Base-by-base conservation (phyloP, 2,329 filamentous ascomycete genomes). In the Stemphylium vesicarium region DNA sequence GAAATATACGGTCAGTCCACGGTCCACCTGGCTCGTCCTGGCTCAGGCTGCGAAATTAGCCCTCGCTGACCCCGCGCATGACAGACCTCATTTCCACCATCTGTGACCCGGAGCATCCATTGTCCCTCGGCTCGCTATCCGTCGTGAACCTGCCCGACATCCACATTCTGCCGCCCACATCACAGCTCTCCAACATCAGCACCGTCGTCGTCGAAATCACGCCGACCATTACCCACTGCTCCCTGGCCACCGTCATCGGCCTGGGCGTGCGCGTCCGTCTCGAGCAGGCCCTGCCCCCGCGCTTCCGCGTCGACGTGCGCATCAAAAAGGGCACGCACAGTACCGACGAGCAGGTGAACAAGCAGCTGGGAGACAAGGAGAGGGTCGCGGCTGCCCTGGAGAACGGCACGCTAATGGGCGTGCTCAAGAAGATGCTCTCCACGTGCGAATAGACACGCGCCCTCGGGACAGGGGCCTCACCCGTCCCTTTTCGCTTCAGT, bases 81-180 rank as follows among this genome's bases (percentile, higher is more conserved):
- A 49, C 61, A 95, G 94, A 99, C 79, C 84, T 99, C 57, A 95
- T 99, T 68, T 91, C 92, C 60, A 90, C 90, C 65, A 97, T 99
- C 70, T 94, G 91, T 20, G 95, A 99, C 75, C 95, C 95, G 2
- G 95, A 99, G 78, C 95, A 99, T 73, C 95, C 95, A 33, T 86
- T 97, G 48, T 96, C 94, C 2, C 85, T 99, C 43, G 95, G 93
- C 58, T 92, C 95, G 68, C 84, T 99, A 36, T 92, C 93, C 31
- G 95, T 99, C 47, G 92, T 99, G 64, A 97, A 96, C 65, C 86
- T 99, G n/a, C 88, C 90, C 29, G 95, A 99, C 76, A 97, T 99
- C 67, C 83, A 86, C 68, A 91, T 99, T 64, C 81, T 81, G 39
- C 85, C 88, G 43, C 84, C 89, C 6, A 83, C 88, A n/a, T 84